Base-by-base conservation (phyloP, 768 basidiomycete species). In the Trametes cubensis region DNA sequence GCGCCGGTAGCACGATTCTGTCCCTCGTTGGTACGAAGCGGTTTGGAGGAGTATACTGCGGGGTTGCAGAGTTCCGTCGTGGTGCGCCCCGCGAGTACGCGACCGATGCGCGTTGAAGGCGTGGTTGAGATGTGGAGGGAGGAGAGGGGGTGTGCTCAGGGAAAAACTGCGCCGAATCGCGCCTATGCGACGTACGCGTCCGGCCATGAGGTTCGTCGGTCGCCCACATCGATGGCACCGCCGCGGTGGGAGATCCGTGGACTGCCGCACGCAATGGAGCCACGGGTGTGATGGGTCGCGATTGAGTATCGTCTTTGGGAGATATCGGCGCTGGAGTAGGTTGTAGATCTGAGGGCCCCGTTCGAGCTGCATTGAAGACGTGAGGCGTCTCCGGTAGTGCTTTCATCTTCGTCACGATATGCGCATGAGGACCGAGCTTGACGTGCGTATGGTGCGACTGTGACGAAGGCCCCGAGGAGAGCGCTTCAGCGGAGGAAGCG, bases 1-100 rank as follows among this genome's bases (percentile, higher is more conserved):
- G 71, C 6, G 69, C 47, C 17, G 71, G 71, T 2, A 71, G 63
- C 14, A 71, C 67, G 40, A 71, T 69, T 34, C 61, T 58, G 21
- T 68, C 69, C 48, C 68, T 30, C 10, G 60, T 53, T 2, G 67
- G 61, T 17, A 63, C 59, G 23, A 55, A 67, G 26, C 56, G 61
- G 45, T 62, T 66, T 18, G 56, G 55, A 2, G 62, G 58, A 4
- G 46, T 25, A 6, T 55, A 42, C 30, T 63, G 57, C 6, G 40
- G 28, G 4, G 57, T 34, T 3, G 47, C 50, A 1, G 58, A 64
- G 40, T 64, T 52, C 20, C 50, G 34, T 21, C 63, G 40, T 7
- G 49, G 41, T 4, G 49, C 44, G 15, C 63, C 63, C 10, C 63
- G 34, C 40, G 63, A 64, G 49, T 64, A 64, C 6, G 58, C 54